Base-by-base conservation (phyloP, 108 stramenopile species). In the Stephanodiscus triporus region DNA sequence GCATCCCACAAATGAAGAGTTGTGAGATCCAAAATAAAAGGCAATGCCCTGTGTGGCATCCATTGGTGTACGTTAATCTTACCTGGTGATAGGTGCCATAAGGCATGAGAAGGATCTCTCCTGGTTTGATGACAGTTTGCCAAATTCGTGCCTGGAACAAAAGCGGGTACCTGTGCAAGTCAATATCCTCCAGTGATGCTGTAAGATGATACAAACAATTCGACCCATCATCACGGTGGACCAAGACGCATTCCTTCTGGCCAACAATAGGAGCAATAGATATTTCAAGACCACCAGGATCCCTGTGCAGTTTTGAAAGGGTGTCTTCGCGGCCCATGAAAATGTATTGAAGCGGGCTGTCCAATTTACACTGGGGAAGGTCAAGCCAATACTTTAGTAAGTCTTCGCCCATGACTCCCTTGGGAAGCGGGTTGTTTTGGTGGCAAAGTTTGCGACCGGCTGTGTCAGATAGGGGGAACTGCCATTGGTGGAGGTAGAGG, bases 41-140 rank as follows among this genome's bases (percentile, higher is more conserved):
- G 51, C 10, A 26, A 57, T 14, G 32, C 9, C 55, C 0, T 29
- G 14, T 54, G 0, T 54, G 9, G 11, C 20, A 54, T 54, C 30
- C 60, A 22, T 43, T n/a, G 9, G 38, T 9, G 36, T 37, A 9
- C 6, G 20, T 42, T 40, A 61, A 61, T 49, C 42, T 50, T 48
- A 66, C 65, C 42, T 87, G 85, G 54, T 94, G 93, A 55, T 89
- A 90, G 5, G 93, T 94, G 29, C 87, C 89, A n/a, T 89, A 75
- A 14, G 93, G 93, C 89, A 94, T 89, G 66, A 92, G 60, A 11
- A 94, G 83, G 63, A 91, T 89, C 78, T 94, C 91, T n/a, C 93
- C 93, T 14, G 93, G 93, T 50, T 72, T 38, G 36, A 94, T 75
- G 19, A 80, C 71, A 11, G 86, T 86, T 62, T 82, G 84, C 85